Percentiles rank a stretch among this genome's conserved stretches.
Evolutionary conservation across 148 eudicot genomes (phyloP).

Genomic region (Fagopyrum homotropicum): DNA sequence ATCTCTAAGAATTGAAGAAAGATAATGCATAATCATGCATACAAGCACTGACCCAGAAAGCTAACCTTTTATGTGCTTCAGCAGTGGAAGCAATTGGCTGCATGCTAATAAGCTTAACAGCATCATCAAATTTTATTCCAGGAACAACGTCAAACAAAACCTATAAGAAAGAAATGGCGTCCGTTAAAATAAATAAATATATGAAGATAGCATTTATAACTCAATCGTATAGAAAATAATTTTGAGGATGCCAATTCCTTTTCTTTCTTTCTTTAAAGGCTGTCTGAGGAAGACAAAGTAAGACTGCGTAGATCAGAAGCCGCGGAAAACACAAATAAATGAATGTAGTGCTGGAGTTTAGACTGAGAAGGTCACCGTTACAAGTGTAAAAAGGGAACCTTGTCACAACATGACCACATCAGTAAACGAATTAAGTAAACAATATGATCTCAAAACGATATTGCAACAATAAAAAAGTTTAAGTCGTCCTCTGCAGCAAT

Average conservation of each 20-base stretch:
- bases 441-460: too few relatives aligned
- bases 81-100: constrained; percentile 80
- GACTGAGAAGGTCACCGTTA: too few relatives aligned
- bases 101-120: constrained; percentile 84
- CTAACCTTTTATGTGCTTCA: constrained; percentile 85
- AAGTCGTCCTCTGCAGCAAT: too few relatives aligned
- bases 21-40: constrained; percentile 10
- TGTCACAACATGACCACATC: too few relatives aligned
- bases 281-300: too few relatives aligned
- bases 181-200: background rate
- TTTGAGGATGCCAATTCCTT: background rate
- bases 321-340: too few relatives aligned
- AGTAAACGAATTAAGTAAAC: too few relatives aligned
- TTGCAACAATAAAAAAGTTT: too few relatives aligned
- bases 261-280: too few relatives aligned
- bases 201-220: background rate
- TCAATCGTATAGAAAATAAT: background rate
- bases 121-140: constrained; percentile 76
- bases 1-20: background rate
- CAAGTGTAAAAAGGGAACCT: too few relatives aligned
- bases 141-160: constrained; percentile 96
- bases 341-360: too few relatives aligned
- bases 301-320: too few relatives aligned
- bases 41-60: constrained; percentile 6
- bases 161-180: constrained; percentile 29